Evolutionary conservation across 2,329 filamentous ascomycete genomes (phyloP).

Genomic region (Dichotomopilus funicola): DNA sequence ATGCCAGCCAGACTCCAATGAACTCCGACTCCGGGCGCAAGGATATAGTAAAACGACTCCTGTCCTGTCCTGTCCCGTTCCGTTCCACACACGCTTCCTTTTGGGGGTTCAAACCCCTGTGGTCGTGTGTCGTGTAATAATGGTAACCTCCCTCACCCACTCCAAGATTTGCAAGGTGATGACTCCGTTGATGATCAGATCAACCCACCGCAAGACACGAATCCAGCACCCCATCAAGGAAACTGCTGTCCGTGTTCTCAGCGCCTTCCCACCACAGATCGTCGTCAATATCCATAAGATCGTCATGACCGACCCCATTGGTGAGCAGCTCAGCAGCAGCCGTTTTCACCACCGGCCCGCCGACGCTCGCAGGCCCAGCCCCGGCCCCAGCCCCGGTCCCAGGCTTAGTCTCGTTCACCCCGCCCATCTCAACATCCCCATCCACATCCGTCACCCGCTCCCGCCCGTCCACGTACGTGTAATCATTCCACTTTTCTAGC

Average conservation of each 20-base stretch:
- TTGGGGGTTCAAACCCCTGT: too few species aligned
- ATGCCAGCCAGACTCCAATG: too few species aligned
- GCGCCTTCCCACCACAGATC: conserved; percentile 59
- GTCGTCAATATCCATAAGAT: conserved; percentile 54
- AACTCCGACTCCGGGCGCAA: too few species aligned
- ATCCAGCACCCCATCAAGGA: conserved; percentile 52
- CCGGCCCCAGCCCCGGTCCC: not conserved
- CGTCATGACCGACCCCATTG: conserved; percentile 43
- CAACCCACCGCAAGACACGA: conserved; percentile 27
- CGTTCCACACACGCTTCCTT: too few species aligned
- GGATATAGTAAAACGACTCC: too few species aligned
- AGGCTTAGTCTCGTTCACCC: conserved; percentile 26
- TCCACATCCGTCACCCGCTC: conserved; percentile 24
- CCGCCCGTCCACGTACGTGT: conserved; percentile 44
- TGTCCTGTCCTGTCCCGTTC: too few species aligned
- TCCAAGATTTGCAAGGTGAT: too few species aligned
- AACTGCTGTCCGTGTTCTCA: conserved; percentile 43
- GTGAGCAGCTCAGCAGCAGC: conserved; percentile 29
- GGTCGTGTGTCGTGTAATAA: too few species aligned
- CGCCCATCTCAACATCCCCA: conserved; percentile 29
- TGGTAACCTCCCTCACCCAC: too few species aligned
- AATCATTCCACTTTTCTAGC: conserved; percentile 59
- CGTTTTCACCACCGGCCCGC: too few species aligned
- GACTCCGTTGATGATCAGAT: not conserved
- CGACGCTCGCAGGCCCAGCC: not conserved